Evolutionary conservation across 345 rosid species (phyloP).

Genomic region (Moricandia arvensis): DNA sequence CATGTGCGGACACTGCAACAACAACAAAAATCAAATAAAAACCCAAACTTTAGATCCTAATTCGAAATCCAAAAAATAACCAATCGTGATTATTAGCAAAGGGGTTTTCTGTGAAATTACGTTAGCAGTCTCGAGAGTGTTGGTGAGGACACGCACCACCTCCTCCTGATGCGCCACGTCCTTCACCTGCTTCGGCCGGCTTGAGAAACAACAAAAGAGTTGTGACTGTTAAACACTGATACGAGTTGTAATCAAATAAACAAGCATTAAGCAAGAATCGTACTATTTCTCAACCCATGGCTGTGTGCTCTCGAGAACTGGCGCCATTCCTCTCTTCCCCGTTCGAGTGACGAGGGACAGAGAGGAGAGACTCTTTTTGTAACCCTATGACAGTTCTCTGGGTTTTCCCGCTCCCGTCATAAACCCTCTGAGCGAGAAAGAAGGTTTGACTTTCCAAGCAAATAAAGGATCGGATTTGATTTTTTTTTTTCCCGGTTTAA

Average conservation of each 20-base stretch:
- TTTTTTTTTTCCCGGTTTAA: too few relatives aligned
- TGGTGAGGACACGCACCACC: conserved; percentile 95
- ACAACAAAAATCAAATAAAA: not conserved
- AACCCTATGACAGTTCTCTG: not conserved
- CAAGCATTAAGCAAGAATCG: not conserved
- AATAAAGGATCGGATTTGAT: too few relatives aligned
- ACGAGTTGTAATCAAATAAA: not conserved
- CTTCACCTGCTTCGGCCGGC: conserved; percentile 90
- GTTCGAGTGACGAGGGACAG: not conserved
- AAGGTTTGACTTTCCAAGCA: not conserved
- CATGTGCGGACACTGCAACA: conserved; percentile 85
- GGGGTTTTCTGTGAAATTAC: conserved; percentile 37
- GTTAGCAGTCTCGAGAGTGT: conserved; percentile 77
- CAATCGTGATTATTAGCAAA: not conserved
- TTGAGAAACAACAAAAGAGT: conserved; percentile 15
- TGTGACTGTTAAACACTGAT: not conserved
- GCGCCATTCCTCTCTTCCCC: conserved; percentile 57
- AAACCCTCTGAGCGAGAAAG: not conserved
- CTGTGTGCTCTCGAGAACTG: conserved; percentile 74
- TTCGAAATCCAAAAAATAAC: not conserved
- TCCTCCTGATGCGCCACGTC: conserved; percentile 97
- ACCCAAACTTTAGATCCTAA: not conserved
- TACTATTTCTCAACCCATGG: conserved; percentile 98
- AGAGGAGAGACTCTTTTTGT: not conserved
- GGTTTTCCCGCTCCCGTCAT: conserved; percentile 17